Base-by-base conservation (phyloP, 129 eudicot genomes). In the Dittrichia graveolens region DNA sequence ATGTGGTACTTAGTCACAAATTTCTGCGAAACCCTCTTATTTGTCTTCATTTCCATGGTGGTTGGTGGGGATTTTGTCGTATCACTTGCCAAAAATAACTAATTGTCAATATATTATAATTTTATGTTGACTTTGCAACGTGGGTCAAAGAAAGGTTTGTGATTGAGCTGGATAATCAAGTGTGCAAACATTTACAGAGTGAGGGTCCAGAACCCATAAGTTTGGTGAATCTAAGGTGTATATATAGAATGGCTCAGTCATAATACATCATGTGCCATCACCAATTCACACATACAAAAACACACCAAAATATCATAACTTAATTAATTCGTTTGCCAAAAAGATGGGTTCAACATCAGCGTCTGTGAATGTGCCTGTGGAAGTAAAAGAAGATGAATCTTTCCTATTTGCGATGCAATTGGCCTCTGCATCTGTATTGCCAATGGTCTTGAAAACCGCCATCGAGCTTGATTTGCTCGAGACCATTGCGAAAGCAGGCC, bases 401-500 rank as follows among this genome's bases (percentile, higher is more conserved):
- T 74, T 79, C 79, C 34, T 79, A 35, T 74, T 74, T 45, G 83
- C 83, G 6, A 74, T 73, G 79, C 74, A 74, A 44, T 39, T 79
- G 44, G 79, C 75, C 13, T 8, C 75, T 24, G 83, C 75, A 66
- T 66, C 83, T 39, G 75, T 74, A 31, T 68, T 79, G n/a, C 83
- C 79, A 19, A 79, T 79, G 83, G 75, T 67, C 4, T 19, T 79
- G 65, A 79, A 79, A 74, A 48, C 79, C 40, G 83, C 83, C 59
- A 79, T 74, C n/a, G 83, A 79, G 71, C 79, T 79, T 34, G 79
- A 79, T 67, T 59, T 79, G 19, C 83, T 79, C 34, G 79, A 79
- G 65, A 79, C 69, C 49, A 74, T 79, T 35, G 79, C 75, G 0
- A 79, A 79, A 74, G 79, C 79, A 0, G 83, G 83, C 3, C 66